Conservation (phyloP, 208 protist genomes). For the Crithidia sp. region DNA sequence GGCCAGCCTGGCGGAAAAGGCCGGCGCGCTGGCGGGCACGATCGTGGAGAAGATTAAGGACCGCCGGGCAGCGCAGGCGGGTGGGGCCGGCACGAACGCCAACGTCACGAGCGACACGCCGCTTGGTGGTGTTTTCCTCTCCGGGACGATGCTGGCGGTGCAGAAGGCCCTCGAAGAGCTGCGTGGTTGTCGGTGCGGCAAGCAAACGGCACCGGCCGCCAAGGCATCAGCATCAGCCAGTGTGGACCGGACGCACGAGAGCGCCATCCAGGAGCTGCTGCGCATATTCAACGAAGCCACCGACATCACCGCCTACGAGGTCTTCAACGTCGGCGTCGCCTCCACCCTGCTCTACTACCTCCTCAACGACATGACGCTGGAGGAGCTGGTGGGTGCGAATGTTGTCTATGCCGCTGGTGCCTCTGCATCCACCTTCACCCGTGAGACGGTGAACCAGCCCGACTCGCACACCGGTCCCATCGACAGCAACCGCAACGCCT, state of each 20-base stretch:
- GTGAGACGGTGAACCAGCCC: slow-evolving; percentile 15
- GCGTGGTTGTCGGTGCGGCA: slow-evolving; percentile 13
- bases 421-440: slow-evolving; percentile 38
- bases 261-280: slow-evolving; percentile 35
- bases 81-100: slow-evolving; percentile 7
- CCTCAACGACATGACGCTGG: slow-evolving; percentile 33
- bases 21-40: slow-evolving; percentile 25
- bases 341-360: slow-evolving; percentile 50
- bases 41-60: slow-evolving; percentile 39
- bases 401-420: slow-evolving; percentile 35
- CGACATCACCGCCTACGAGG: slow-evolving; percentile 58
- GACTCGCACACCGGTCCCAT: slow-evolving; percentile 12
- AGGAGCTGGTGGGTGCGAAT: slow-evolving; percentile 36
- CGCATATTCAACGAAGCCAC: slow-evolving; percentile 31
- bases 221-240: neutral
- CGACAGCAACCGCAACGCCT: slow-evolving; percentile 33
- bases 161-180: slow-evolving; percentile 30
- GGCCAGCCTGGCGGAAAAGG: slow-evolving; percentile 46
- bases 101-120: slow-evolving; percentile 10
- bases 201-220: neutral
- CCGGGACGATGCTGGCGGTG: slow-evolving; percentile 23
- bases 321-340: slow-evolving; percentile 47
- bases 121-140: slow-evolving; percentile 17
- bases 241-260: slow-evolving; percentile 31
- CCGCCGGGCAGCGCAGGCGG: neutral